phyloP scores from a whole-genome alignment of 2,329 filamentous ascomycete species.

The Ilyonectria sp. region DNA sequence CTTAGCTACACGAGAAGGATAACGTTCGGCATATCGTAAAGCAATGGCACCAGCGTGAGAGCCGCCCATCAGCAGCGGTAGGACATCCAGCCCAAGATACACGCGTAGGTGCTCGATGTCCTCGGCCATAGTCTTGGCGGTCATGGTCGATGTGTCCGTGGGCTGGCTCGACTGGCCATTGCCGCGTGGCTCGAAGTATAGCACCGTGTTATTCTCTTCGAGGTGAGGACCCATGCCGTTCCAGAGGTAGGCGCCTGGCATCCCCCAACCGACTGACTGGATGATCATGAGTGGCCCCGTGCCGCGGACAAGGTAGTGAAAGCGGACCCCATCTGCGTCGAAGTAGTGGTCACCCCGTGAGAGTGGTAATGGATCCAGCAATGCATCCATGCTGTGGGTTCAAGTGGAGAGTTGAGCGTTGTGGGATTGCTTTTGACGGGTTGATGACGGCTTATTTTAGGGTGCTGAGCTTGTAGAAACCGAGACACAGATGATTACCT shows the following conservation, averaged over 20 bases:
- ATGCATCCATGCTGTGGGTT: background rate
- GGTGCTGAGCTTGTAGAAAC: no score
- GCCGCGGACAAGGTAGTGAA: conserved; percentile 21
- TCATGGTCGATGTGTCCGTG: conserved; percentile 15
- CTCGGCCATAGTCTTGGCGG: conserved; percentile 20
- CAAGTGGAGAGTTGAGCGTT: background rate
- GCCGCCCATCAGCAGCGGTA: conserved; percentile 10
- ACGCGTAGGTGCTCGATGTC: conserved; percentile 17
- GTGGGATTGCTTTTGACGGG: no score
- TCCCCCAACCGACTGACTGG: conserved; percentile 19
- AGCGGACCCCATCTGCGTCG: conserved; percentile 11
- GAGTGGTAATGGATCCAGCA: background rate
- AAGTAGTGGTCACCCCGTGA: conserved; percentile 22
- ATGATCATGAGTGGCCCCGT: conserved; percentile 10
- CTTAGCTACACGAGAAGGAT: conserved; percentile 18
- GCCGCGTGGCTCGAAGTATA: conserved; percentile 24
- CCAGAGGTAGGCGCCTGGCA: conserved; percentile 18
- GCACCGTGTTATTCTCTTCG: conserved; percentile 9
- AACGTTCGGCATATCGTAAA: conserved; percentile 12
- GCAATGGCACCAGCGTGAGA: conserved; percentile 15
- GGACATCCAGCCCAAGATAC: conserved; percentile 11
- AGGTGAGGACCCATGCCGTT: conserved; percentile 19
- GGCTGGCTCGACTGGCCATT: conserved; percentile 18
- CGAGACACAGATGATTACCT: no score
- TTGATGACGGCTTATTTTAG: no score